Conservation (phyloP, 345 rosid genomes). For the thale cress (Arabidopsis thaliana) region TAIR10.1 NC_003076.8:21709001-21709500, state of each 20-base stretch:
- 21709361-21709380: constrained; percentile 55
- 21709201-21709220: constrained; percentile 88
- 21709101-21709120: constrained; percentile 84
- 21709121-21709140: constrained; percentile 78
- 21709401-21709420: constrained; percentile 86
- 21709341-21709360: constrained; percentile 9
- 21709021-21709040: constrained; percentile 97
- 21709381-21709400: constrained; percentile 88
- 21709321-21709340: background rate
- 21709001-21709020: constrained; percentile 50
- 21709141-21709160: constrained; percentile 84
- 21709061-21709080: constrained; percentile 76
- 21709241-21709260: constrained; percentile 94
- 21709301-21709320: background rate
- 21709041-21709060: constrained; percentile 99
- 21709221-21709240: constrained; percentile 87
- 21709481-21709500: constrained; percentile 96
- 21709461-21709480: constrained; percentile 97
- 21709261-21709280: constrained; percentile 98
- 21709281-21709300: constrained; percentile 39
- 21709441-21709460: constrained; percentile 86
- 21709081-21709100: constrained; percentile 96
- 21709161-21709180: constrained; percentile 92
- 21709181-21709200: constrained; percentile 75
- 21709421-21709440: constrained; percentile 89